Evolutionary conservation across 1,139 yeast species (phyloP).

Genomic region (Pichia sp.): DNA sequence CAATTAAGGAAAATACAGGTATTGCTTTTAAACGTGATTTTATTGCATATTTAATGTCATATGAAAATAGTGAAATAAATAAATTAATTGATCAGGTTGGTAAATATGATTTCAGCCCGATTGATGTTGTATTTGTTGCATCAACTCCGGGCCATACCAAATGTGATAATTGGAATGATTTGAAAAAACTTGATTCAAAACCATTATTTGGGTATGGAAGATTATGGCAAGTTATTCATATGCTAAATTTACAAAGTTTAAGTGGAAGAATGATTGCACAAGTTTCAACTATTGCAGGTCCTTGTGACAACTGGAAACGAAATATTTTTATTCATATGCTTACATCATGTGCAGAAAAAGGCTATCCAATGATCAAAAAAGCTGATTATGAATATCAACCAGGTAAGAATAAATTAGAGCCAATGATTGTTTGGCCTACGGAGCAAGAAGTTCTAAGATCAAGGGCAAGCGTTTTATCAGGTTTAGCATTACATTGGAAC

Average conservation of each 20-base stretch:
- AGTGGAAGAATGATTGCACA: slow-evolving; percentile 43
- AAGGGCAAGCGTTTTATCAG: slow-evolving; percentile 33
- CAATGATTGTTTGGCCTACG: slow-evolving; percentile 52
- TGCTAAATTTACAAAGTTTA: slow-evolving; percentile 30
- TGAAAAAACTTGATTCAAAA: slow-evolving; percentile 7
- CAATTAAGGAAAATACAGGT: slow-evolving; percentile 19
- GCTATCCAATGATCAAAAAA: slow-evolving; percentile 19
- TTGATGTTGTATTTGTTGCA: slow-evolving; percentile 50
- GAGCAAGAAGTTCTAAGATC: slow-evolving; percentile 41
- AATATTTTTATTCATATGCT: slow-evolving; percentile 53
- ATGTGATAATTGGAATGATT: slow-evolving; percentile 7
- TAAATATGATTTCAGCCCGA: slow-evolving; percentile 38
- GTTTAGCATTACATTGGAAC: slow-evolving; percentile 52
- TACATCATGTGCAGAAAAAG: slow-evolving; percentile 34
- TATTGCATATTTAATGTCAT: slow-evolving; percentile 38
- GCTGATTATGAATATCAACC: slow-evolving; percentile 27
- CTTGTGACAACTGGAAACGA: slow-evolving; percentile 33
- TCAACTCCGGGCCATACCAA: slow-evolving; percentile 44
- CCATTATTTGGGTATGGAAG: slow-evolving; percentile 45
- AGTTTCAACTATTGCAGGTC: slow-evolving; percentile 55
- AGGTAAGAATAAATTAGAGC: slow-evolving; percentile 32
- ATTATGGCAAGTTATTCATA: slow-evolving; percentile 37
- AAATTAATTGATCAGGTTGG: slow-evolving; percentile 31
- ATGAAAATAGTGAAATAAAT: slow-evolving; percentile 31
- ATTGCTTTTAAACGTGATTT: slow-evolving; percentile 37